Evolutionary conservation across 2,329 filamentous ascomycete species (phyloP).

Genomic region (Fusarium praegraminearum): DNA sequence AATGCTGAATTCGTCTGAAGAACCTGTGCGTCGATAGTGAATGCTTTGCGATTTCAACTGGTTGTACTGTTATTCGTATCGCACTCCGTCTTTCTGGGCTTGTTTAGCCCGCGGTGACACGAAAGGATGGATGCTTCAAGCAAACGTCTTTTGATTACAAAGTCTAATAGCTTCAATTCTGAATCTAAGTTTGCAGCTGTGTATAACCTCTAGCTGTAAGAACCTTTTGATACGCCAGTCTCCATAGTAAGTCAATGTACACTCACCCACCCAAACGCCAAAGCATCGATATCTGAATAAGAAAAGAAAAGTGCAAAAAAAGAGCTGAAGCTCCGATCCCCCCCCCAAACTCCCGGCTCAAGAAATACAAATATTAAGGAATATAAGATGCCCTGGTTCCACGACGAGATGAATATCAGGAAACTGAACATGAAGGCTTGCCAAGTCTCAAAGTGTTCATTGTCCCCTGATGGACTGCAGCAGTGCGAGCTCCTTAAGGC

Average conservation of each 20-base stretch:
- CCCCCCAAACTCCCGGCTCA: conserved; percentile 42
- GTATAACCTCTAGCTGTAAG: conserved; percentile 25
- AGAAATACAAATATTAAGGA: conserved; percentile 4
- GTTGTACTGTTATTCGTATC: neutral
- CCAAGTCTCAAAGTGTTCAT: neutral
- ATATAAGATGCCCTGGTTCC: neutral
- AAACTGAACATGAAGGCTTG: neutral
- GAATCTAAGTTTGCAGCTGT: conserved; percentile 22
- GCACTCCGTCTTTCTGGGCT: neutral
- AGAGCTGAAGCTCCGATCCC: conserved; percentile 32
- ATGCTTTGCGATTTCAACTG: neutral
- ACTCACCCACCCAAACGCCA: conserved; percentile 23
- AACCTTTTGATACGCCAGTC: conserved; percentile 11
- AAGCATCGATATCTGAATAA: conserved; percentile 37
- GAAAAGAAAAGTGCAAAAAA: conserved; percentile 27
- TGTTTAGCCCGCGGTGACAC: neutral
- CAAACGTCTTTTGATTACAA: neutral
- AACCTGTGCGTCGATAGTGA: neutral
- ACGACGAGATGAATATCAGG: neutral
- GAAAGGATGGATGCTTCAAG: neutral
- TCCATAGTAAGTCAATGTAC: conserved; percentile 11
- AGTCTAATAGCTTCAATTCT: conserved; percentile 19
- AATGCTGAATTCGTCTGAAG: neutral
- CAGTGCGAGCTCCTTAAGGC: conserved; percentile 53
- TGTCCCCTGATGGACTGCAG: conserved; percentile 30